A percentile compares a stretch with the other conserved stretches of the same genome.
Evolutionary conservation across 1,284 basidiomycete genomes (phyloP).

Genomic region (Apiotrichum mycotoxinovorans): DNA sequence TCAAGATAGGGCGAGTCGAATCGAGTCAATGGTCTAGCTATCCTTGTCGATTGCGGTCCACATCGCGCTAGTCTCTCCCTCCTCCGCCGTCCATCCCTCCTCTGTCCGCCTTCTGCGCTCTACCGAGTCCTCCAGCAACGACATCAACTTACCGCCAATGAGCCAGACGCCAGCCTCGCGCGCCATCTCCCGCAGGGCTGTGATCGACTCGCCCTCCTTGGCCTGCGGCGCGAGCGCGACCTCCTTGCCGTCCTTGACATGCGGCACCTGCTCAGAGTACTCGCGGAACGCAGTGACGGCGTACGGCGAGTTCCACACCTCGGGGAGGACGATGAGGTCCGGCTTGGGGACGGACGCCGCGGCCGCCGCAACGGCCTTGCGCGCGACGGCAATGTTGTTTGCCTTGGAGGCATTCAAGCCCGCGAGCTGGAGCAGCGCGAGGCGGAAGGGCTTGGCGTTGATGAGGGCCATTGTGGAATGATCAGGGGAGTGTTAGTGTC

Average conservation of each 20-base stretch:
- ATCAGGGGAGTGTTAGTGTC: neutral
- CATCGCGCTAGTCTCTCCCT: too few relatives aligned
- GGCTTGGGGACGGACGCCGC: constrained; percentile 56
- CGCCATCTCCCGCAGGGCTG: constrained; percentile 76
- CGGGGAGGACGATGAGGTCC: constrained; percentile 83
- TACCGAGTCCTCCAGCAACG: neutral
- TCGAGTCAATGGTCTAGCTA: too few relatives aligned
- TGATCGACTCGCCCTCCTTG: constrained; percentile 65
- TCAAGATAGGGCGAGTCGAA: too few relatives aligned
- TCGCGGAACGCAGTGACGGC: constrained; percentile 78
- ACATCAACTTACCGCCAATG: constrained; percentile 67
- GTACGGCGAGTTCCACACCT: constrained; percentile 98
- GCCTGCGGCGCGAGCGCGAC: neutral
- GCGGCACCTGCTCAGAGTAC: constrained; percentile 72
- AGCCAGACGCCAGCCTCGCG: constrained; percentile 80
- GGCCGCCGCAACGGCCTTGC: constrained; percentile 71
- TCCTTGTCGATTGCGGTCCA: too few relatives aligned
- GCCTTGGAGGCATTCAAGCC: constrained; percentile 65
- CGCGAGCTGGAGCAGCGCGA: constrained; percentile 83
- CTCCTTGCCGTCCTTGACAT: constrained; percentile 38
- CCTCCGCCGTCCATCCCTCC: neutral
- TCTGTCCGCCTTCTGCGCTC: neutral
- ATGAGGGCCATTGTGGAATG: constrained; percentile 39
- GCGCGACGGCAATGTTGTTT: constrained; percentile 72
- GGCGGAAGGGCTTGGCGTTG: constrained; percentile 63